Base-by-base conservation (phyloP, 1,139 yeast species). In the Tardiomyces blankii region DNA sequence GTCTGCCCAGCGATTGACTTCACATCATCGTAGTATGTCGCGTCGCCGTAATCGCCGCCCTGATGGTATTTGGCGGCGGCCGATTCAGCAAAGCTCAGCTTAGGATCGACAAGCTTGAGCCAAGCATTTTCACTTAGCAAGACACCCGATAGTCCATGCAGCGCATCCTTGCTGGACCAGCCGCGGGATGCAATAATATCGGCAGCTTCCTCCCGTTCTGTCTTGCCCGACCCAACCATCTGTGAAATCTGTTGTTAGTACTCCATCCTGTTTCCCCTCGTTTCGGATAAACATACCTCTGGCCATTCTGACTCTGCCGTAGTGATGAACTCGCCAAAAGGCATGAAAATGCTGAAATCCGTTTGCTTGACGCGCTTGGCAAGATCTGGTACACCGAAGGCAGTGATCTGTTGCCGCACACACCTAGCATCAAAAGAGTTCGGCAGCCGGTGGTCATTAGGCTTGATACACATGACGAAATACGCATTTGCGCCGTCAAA, bases 371-470 rank as follows among this genome's bases (percentile, higher is more conserved):
- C 67, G 1, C 68, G 59, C 33, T 58, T 57, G 2, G 71, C 68
- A 39, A 68, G 57, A 47, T 68, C 72, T 4, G 72, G 67, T 18
- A 68, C 53, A 9, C 72, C 70, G 43, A 67, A 58, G 1, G 72
- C 70, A 42, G 64, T 61, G 25, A 67, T 60, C 49, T 68, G 72
- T 50, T 68, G 70, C 18, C 70, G 57, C 12, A 68, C 69, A 48
- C 71, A 67, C 18, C 71, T 57, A 3, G 70, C 70, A 46, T 68
- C 72, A 46, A 68, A 59, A 14, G 67, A 63, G 8, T 63, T 59
- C 1, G 66, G 54, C 12, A 66, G 54, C 13, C 65, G 55, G 41
- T 67, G 62, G 44, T 68, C 72, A 47, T 68, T 68, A 6, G 72
- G 72, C 50, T 68, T 68, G 42, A 68, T 50, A 48, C 72, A 67